phyloP scores from a whole-genome alignment of 192 early-diverging fungal genomes.

The Jimgerdemannia lactiflua region DNA sequence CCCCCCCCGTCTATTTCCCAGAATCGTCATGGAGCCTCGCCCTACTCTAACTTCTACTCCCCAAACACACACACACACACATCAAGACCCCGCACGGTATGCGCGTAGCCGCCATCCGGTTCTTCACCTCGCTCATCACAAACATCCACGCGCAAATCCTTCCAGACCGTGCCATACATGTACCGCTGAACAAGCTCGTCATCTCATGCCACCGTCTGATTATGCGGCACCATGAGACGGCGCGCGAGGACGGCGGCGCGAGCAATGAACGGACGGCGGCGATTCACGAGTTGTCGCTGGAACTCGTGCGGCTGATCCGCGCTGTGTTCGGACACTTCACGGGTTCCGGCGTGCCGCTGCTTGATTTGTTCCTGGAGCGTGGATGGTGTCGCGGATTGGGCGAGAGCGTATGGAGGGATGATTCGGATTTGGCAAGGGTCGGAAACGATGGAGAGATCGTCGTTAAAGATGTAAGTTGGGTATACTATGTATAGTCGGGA shows the following conservation, averaged over 20 bases:
- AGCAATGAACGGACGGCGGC: conserved; percentile 28
- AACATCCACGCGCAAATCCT: conserved; percentile 37
- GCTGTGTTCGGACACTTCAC: conserved; percentile 37
- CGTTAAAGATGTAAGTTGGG: conserved; percentile 30
- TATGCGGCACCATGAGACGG: conserved; percentile 30
- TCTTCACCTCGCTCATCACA: conserved; percentile 31
- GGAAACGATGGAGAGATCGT: conserved; percentile 23
- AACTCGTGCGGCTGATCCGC: conserved; percentile 35
- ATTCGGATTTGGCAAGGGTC: not conserved
- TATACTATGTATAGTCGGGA: conserved; percentile 29
- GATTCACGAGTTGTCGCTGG: conserved; percentile 31
- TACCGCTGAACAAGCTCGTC: conserved; percentile 33
- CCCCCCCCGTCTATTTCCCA: no score
- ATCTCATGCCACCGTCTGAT: conserved; percentile 32
- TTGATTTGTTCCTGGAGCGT: conserved; percentile 37
- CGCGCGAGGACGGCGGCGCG: conserved; percentile 15
- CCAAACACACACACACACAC: no score
- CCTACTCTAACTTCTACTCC: no score
- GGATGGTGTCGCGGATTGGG: conserved; percentile 38
- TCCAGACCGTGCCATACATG: conserved; percentile 36
- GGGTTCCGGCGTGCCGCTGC: conserved; percentile 33
- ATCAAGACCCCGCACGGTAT: conserved; percentile 35
- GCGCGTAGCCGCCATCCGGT: conserved; percentile 32
- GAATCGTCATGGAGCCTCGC: no score
- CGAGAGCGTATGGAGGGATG: conserved; percentile 34